Evolutionary conservation across 345 rosid species (phyloP).

Genomic region (Gossypium ekmanianum): DNA sequence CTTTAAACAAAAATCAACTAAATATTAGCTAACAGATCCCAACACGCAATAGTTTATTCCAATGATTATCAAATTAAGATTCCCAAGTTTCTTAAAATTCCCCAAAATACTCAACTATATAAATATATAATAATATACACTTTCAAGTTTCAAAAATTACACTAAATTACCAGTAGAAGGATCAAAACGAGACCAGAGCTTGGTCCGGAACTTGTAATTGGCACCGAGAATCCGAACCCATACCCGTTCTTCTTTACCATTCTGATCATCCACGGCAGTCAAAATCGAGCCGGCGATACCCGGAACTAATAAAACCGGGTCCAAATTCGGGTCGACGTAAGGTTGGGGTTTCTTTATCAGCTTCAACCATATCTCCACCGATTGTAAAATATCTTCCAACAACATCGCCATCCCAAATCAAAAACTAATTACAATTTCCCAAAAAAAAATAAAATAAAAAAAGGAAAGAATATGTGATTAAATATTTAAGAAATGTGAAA

Average conservation of each 20-base stretch:
- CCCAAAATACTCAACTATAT: not conserved
- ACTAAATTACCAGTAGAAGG: constrained; percentile 66
- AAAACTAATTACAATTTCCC: not conserved
- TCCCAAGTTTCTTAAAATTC: not conserved
- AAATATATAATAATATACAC: no score
- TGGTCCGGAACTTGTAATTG: constrained; percentile 64
- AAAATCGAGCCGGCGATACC: constrained; percentile 89
- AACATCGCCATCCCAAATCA: constrained; percentile 43
- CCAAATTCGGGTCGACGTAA: constrained; percentile 68
- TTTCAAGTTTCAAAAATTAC: not conserved
- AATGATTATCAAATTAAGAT: not conserved
- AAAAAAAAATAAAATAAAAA: not conserved
- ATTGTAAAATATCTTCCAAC: constrained; percentile 67
- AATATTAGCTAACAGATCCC: not conserved
- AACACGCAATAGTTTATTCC: not conserved
- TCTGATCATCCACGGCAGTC: constrained; percentile 59
- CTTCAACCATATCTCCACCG: constrained; percentile 69
- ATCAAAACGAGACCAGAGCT: constrained; percentile 93
- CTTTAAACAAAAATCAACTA: not conserved
- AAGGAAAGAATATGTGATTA: not conserved
- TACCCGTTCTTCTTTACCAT: constrained; percentile 62
- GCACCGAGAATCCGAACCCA: constrained; percentile 91
- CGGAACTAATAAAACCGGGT: constrained; percentile 86
- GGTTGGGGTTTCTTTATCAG: constrained; percentile 53
- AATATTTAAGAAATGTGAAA: not conserved